Evolutionary conservation across 164 flowering plant genomes (phyloP).

Genomic region (Chimonanthus salicifolius): DNA sequence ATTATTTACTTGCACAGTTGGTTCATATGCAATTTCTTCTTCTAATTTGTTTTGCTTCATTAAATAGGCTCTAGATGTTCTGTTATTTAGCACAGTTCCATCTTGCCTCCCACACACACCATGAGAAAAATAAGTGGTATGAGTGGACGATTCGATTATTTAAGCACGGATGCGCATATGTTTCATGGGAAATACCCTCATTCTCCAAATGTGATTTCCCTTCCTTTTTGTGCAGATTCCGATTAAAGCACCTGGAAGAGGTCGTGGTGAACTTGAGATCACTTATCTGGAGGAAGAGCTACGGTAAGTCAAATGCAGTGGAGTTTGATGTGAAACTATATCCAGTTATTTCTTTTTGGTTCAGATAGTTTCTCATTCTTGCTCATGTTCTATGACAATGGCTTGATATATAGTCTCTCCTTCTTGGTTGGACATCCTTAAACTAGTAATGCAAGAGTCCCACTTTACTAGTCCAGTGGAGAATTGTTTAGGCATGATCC

Average conservation of each 20-base stretch:
- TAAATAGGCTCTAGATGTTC: too few relatives aligned
- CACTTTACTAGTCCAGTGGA: neutral
- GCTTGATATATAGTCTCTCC: neutral
- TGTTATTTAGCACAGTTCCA: too few relatives aligned
- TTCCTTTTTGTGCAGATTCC: slow-evolving; percentile 49
- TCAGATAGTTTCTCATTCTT: neutral
- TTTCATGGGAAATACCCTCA: neutral
- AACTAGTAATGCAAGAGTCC: neutral
- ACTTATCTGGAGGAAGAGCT: slow-evolving; percentile 83
- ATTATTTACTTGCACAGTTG: too few relatives aligned
- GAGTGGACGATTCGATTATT: neutral
- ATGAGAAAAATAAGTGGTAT: too few relatives aligned
- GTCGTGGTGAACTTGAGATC: slow-evolving; percentile 74
- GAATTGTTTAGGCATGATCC: neutral
- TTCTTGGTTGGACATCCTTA: neutral
- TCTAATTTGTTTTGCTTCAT: too few relatives aligned
- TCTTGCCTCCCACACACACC: too few relatives aligned
- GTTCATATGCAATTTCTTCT: too few relatives aligned
- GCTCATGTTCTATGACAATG: neutral
- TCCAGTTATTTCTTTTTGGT: neutral
- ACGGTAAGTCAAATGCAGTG: slow-evolving; percentile 37
- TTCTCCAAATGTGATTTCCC: neutral
- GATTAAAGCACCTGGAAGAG: slow-evolving; percentile 75
- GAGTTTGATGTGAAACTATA: neutral
- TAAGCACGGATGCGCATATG: neutral